Base-by-base conservation (phyloP, 371 early-diverging fungal species). In the Choanephora cucurbitarum region DNA sequence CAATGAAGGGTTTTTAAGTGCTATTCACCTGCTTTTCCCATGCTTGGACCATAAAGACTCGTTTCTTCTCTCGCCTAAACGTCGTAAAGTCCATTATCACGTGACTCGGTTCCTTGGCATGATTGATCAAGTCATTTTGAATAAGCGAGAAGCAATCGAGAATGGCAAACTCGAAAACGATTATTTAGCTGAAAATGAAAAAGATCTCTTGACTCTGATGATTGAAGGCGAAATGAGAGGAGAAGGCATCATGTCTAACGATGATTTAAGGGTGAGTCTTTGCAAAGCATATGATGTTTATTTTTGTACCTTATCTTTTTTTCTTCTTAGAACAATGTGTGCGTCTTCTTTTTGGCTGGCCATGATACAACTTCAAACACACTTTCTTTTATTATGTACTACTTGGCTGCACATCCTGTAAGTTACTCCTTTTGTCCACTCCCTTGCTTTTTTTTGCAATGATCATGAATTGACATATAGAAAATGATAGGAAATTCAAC, bases 311-410 rank as follows among this genome's bases (percentile, higher is more conserved):
- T n/a, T n/a, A n/a, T n/a, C n/a, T n/a, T n/a, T n/a, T 10, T 31
- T 17, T 13, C 34, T 6, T 10, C 28, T 57, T 59, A 23, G 66
- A 45, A 1, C 17, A 15, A 56, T 28, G 23, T 69, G 0, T 43
- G 21, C 24, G 24, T 62, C 14, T 64, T 64, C 33, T 67, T 64
- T 46, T 56, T 64, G 15, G 52, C 65, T 81, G 21, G 84, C 21
- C 80, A 84, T 44, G 85, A 85, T 19, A 81, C 85, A 11, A 76
- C 82, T 1, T 64, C 86, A 2, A 66, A 62, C 49, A 60, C 77
- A 4, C 52, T 85, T 8, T 49, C 71, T 34, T 70, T 64, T 49
- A 49, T 65, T 52, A 44, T 81, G 42, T 67, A 70, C 46, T 57
- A 63, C 45, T 60, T 85, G 22, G 78, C 77, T 9, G 56, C 57